Conservation (phyloP, 2,329 filamentous ascomycete species). For the Cladophialophora yegresii region DNA sequence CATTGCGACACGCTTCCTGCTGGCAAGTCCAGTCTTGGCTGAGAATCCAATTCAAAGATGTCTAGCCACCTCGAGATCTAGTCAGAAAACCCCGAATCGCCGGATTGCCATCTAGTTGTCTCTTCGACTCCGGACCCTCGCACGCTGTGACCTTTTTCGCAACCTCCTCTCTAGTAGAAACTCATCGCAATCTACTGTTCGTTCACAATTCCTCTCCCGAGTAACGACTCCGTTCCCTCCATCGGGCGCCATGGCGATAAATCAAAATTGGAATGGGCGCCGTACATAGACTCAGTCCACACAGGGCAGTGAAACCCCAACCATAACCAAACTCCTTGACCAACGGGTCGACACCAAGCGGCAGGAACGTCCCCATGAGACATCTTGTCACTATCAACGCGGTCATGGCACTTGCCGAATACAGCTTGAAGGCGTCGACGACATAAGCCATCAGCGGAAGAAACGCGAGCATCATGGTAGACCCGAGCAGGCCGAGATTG, state of each 20-base stretch:
- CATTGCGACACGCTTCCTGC: no score
- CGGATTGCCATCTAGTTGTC: neutral
- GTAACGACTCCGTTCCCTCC: conserved; percentile 31
- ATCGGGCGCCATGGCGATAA: conserved; percentile 29
- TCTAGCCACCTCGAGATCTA: neutral
- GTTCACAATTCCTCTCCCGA: conserved; percentile 25
- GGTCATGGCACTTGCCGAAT: conserved; percentile 49
- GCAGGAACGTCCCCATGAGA: conserved; percentile 37
- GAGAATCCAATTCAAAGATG: no score
- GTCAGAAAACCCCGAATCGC: neutral
- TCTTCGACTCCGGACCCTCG: neutral
- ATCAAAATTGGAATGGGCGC: conserved; percentile 34
- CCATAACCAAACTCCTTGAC: conserved; percentile 34
- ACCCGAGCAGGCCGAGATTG: conserved; percentile 26
- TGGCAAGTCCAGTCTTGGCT: neutral
- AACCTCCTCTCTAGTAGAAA: neutral
- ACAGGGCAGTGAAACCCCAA: conserved; percentile 35
- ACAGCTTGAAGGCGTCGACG: conserved; percentile 37
- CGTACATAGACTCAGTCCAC: conserved; percentile 21
- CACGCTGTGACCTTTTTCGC: neutral
- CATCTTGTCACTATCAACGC: conserved; percentile 35
- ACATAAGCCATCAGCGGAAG: conserved; percentile 36
- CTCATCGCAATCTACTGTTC: neutral
- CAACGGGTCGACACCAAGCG: conserved; percentile 32
- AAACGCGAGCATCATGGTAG: conserved; percentile 28